Evolutionary conservation across 768 basidiomycete genomes (phyloP), one percentile per base, ranked within the genome.

Genomic region (Pleurotus pulmonarius): DNA sequence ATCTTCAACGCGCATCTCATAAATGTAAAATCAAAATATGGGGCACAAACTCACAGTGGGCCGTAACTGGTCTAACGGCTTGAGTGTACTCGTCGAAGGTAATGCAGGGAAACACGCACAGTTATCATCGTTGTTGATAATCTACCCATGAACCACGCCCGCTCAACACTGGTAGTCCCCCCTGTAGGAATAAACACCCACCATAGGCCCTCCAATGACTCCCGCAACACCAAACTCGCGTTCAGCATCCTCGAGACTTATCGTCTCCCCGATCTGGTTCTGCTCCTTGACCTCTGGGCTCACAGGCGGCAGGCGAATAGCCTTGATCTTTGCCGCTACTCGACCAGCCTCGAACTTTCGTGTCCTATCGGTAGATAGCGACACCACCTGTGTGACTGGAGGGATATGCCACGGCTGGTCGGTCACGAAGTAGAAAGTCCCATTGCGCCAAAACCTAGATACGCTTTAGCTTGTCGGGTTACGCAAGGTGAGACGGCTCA

Each of bases 391-490:
- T n/a, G 29, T 34, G 26, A 49, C 5, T 4, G 48, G 48, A 15
- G 48, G 48, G 24, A 49, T 38, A n/a, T 49, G 48, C 48, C 48
- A 49, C 4, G 48, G 48, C 24, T 49, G 48, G 48, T 49, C 48
- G 15, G 48, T 49, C 26, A 49, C 48, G 12, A 49, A 22, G 25
- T 49, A 34, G 3, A 34, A 49, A 9, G 48, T 49, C 8, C 38
- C 26, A 7, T 49, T 25, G 1, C 38, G 38, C 34, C 48, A 49
- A n/a, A 34, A 38, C 25, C 48, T 49, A 29, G 5, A n/a, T n/a
- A 13, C 7, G 29, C 3, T 11, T 34, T 13, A 49, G 48, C 18
- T 8, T 29, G 18, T 13, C 13, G 13, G 16, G 15, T 15, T 16
- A 13, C 12, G 13, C 34, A 8, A 11, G 8, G 13, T 11, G 29